A percentile compares a stretch with the other conserved stretches of the same genome.
phyloP scores from a whole-genome alignment of 2,329 filamentous ascomycete species.

The Aspergillus cejpii region DNA sequence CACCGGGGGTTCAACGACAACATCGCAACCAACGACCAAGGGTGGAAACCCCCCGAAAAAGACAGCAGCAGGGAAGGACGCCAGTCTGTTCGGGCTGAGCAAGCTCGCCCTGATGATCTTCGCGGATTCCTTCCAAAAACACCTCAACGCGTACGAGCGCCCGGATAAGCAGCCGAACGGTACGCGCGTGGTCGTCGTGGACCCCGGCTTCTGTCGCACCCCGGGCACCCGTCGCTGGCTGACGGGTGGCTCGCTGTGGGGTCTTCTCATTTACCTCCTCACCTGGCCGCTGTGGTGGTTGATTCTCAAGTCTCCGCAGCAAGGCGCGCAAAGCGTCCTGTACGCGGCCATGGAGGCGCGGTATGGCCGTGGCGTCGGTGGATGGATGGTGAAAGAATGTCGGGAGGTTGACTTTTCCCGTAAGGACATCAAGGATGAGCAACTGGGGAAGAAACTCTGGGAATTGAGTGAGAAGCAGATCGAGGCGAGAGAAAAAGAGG shows the following conservation, averaged over 20 bases:
- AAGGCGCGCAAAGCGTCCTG: slow-evolving; percentile 81
- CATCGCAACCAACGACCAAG: background rate
- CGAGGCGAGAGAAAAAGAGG: slow-evolving; percentile 71
- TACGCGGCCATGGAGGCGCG: slow-evolving; percentile 76
- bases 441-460: slow-evolving; percentile 78
- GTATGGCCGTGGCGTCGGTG: slow-evolving; percentile 59
- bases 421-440: slow-evolving; percentile 69
- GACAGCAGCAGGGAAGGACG: slow-evolving; percentile 12
- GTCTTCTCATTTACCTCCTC: slow-evolving; percentile 67
- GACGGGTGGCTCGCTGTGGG: slow-evolving; percentile 74
- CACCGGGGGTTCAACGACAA: background rate
- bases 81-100: slow-evolving; percentile 55
- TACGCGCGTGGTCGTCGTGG: slow-evolving; percentile 74
- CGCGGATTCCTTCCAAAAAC: slow-evolving; percentile 84
- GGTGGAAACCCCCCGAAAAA: slow-evolving; percentile 32
- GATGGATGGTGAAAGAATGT: slow-evolving; percentile 82
- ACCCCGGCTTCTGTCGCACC: slow-evolving; percentile 78
- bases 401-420: slow-evolving; percentile 65
- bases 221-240: slow-evolving; percentile 84
- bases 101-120: slow-evolving; percentile 80
- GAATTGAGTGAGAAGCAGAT: slow-evolving; percentile 80
- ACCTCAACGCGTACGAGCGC: slow-evolving; percentile 74
- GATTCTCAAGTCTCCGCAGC: slow-evolving; percentile 72
- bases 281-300: slow-evolving; percentile 81
- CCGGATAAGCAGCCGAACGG: slow-evolving; percentile 79